Evolutionary conservation across 257 asterid species (phyloP).

Genomic region (Rhazya stricta): DNA sequence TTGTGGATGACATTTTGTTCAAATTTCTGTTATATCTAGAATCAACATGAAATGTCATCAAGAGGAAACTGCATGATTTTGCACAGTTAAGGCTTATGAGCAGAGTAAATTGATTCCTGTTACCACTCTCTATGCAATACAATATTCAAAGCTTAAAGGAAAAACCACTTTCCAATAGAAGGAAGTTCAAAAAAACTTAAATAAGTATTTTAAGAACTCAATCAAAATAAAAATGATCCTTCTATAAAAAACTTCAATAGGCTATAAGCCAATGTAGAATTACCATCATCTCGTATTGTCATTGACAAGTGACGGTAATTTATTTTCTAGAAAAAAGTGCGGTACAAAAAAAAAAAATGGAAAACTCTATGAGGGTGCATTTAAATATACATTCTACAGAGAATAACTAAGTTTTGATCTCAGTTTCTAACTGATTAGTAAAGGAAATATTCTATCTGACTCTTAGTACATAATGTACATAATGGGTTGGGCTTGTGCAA

Average conservation of each 20-base stretch:
- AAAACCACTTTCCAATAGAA: neutral
- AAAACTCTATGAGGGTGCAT: neutral
- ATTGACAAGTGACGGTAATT: neutral
- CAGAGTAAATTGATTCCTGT: neutral
- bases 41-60: neutral
- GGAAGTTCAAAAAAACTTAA: too few species aligned
- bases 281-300: neutral
- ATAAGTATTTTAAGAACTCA: neutral
- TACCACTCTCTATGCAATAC: neutral
- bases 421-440: neutral
- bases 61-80: neutral
- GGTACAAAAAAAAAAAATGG: neutral
- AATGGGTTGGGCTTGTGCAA: neutral
- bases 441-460: neutral
- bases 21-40: neutral
- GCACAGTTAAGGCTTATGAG: neutral
- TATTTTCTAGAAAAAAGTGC: neutral
- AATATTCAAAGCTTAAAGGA: neutral
- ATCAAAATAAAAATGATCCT: neutral
- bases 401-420: neutral
- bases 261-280: neutral
- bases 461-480: too few species aligned
- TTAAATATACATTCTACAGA: neutral
- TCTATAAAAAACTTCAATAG: neutral
- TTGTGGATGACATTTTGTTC: conserved; percentile 33